These are phyloP conservation scores for Tylopilus microsporus DNA, from an alignment of 1,284 basidiomycete genomes.

Conservation along the genomic window DNA sequence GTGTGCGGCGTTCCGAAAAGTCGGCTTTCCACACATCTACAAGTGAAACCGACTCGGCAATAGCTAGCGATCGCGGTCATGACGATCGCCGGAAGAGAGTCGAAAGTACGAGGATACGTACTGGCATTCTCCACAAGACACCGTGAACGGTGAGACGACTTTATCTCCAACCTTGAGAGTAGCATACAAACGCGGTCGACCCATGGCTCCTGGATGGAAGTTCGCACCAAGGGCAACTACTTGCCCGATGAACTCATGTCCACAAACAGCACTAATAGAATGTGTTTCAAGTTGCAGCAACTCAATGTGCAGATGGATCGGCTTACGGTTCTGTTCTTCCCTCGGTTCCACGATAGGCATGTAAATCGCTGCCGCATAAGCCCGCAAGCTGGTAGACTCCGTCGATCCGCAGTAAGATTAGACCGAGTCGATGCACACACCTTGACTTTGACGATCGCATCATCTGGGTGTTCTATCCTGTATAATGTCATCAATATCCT, in stretches of 20 bases:
- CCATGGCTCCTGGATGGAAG: slow-evolving; percentile 44
- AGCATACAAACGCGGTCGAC: slow-evolving; percentile 58
- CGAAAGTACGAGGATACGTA: slow-evolving; percentile 35
- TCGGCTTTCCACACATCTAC: slow-evolving; percentile 62
- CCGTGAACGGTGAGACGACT: slow-evolving; percentile 85
- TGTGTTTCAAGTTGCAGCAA: background rate
- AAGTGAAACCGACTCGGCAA: slow-evolving; percentile 74
- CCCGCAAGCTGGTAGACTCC: slow-evolving; percentile 52
- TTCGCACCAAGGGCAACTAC: slow-evolving; percentile 67
- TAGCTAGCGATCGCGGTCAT: slow-evolving; percentile 40
- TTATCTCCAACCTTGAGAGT: slow-evolving; percentile 73
- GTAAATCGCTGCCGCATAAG: slow-evolving; percentile 80
- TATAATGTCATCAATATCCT: background rate
- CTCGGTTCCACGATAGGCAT: slow-evolving; percentile 66
- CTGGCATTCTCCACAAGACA: slow-evolving; percentile 79
- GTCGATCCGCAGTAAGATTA: background rate
- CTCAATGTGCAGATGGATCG: background rate
- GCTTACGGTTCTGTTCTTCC: slow-evolving; percentile 34
- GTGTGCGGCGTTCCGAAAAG: slow-evolving; percentile 72
- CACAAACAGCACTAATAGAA: slow-evolving; percentile 56
- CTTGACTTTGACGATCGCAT: slow-evolving; percentile 69
- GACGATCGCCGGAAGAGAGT: background rate
- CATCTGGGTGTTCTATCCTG: slow-evolving; percentile 67
- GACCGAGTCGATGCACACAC: slow-evolving; percentile 30
- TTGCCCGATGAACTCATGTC: slow-evolving; percentile 83